phyloP scores from a whole-genome alignment of 1,284 basidiomycete species.

The Leccinum proximum region DNA sequence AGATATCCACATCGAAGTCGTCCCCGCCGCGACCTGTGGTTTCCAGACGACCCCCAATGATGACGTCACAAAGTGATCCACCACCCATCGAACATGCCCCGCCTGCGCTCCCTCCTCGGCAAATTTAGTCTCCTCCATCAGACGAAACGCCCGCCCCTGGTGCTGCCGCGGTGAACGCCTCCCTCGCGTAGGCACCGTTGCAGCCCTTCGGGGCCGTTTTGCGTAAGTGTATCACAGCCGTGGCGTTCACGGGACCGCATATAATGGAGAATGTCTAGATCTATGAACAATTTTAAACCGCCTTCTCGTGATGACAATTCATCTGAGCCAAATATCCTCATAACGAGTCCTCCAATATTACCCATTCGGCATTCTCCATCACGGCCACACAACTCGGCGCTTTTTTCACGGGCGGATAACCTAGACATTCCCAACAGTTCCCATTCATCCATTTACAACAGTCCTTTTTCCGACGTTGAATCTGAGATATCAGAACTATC shows the following conservation, averaged over 20 bases:
- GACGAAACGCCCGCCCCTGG: slow-evolving; percentile 6
- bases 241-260: neutral
- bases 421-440: slow-evolving; percentile 21
- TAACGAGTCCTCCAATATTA: slow-evolving; percentile 23
- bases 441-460: slow-evolving; percentile 19
- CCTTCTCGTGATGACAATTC: slow-evolving; percentile 14
- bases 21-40: slow-evolving; percentile 19
- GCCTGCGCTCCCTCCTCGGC: slow-evolving; percentile 19
- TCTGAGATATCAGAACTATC: slow-evolving; percentile 27
- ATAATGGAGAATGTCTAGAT: slow-evolving; percentile 6
- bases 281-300: slow-evolving; percentile 8
- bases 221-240: slow-evolving; percentile 17
- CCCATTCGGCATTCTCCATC: slow-evolving; percentile 16
- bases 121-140: slow-evolving; percentile 6
- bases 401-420: slow-evolving; percentile 24
- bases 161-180: neutral
- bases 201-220: slow-evolving; percentile 15
- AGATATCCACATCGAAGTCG: neutral
- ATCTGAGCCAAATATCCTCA: slow-evolving; percentile 27
- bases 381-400: slow-evolving; percentile 14
- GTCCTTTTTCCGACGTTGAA: slow-evolving; percentile 32
- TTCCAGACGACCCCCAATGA: slow-evolving; percentile 18
- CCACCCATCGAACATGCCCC: slow-evolving; percentile 9
- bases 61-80: slow-evolving; percentile 23
- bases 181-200: slow-evolving; percentile 12